phyloP scores from a whole-genome alignment of 2,329 filamentous ascomycete species.

The Penicillium sp. region DNA sequence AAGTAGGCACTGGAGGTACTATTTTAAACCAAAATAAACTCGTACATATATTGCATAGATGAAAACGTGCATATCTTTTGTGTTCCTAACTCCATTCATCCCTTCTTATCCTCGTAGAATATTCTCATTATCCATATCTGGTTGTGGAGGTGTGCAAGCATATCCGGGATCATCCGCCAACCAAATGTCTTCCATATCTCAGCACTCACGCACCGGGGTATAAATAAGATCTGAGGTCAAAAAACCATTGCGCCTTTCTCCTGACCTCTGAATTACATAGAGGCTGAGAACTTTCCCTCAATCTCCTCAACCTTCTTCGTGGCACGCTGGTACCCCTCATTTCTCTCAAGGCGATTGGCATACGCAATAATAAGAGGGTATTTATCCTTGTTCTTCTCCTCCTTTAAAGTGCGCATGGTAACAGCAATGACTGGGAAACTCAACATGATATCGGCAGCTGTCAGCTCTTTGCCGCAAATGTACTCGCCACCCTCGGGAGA shows the following conservation, averaged over 20 bases:
- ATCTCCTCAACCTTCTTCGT: slow-evolving; percentile 42
- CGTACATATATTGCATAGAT: background rate
- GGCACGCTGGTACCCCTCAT: slow-evolving; percentile 41
- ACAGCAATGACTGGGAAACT: slow-evolving; percentile 47
- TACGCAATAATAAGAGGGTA: slow-evolving; percentile 42
- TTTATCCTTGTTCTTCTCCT: slow-evolving; percentile 33
- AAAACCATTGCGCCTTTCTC: background rate
- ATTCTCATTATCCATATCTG: background rate
- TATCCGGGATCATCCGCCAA: slow-evolving; percentile 5
- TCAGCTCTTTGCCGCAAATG: slow-evolving; percentile 45
- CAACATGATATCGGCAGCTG: slow-evolving; percentile 49
- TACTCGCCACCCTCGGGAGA: slow-evolving; percentile 40
- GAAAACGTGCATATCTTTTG: no score
- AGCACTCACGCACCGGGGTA: background rate
- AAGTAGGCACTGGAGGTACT: no score
- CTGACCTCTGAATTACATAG: slow-evolving; percentile 27
- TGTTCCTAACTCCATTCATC: background rate
- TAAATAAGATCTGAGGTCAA: background rate
- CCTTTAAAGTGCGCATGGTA: slow-evolving; percentile 31
- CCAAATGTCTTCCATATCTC: slow-evolving; percentile 3
- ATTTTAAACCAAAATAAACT: background rate
- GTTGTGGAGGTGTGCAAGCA: background rate
- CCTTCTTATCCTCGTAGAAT: background rate
- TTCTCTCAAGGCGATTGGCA: slow-evolving; percentile 34
- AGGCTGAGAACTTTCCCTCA: slow-evolving; percentile 38